These are phyloP conservation scores for Rhodotorula sp. DNA, from an alignment of 1,284 basidiomycete genomes.

Conservation along the genomic window DNA sequence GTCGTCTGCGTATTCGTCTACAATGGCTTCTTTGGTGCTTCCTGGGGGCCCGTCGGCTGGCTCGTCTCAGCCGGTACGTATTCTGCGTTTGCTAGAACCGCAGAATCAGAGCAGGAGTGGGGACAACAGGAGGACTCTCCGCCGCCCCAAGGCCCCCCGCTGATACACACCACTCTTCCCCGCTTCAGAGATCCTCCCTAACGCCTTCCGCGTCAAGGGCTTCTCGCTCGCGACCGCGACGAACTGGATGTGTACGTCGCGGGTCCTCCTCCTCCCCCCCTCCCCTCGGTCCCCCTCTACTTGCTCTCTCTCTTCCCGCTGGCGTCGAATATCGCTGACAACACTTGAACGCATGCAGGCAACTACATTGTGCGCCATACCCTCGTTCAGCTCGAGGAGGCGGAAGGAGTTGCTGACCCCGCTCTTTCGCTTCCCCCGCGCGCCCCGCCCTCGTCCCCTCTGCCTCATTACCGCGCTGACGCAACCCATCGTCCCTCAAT, in stretches of 20 bases:
- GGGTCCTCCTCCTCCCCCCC: constrained; percentile 51
- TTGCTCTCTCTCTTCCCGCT: background rate
- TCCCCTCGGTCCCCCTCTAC: too few relatives aligned
- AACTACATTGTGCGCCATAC: constrained; percentile 3
- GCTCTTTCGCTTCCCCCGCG: background rate
- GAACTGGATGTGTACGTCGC: constrained; percentile 55
- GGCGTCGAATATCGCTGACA: background rate
- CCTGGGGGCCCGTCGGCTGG: constrained; percentile 63
- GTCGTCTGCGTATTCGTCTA: constrained; percentile 89
- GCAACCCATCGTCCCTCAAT: background rate
- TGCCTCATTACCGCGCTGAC: background rate
- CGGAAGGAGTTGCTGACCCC: background rate
- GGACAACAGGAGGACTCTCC: too few relatives aligned
- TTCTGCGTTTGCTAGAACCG: too few relatives aligned
- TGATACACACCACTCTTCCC: background rate
- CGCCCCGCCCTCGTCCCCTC: background rate
- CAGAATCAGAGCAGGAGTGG: too few relatives aligned
- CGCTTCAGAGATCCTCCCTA: constrained; percentile 76
- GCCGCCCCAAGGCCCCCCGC: background rate
- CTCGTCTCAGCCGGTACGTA: constrained; percentile 52
- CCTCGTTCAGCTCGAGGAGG: background rate
- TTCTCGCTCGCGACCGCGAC: constrained; percentile 86
- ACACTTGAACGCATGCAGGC: background rate
- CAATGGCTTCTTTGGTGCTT: constrained; percentile 82
- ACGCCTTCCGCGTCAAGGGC: constrained; percentile 87